Evolutionary conservation across 345 rosid species (phyloP).

Genomic region (Linum trigynum): DNA sequence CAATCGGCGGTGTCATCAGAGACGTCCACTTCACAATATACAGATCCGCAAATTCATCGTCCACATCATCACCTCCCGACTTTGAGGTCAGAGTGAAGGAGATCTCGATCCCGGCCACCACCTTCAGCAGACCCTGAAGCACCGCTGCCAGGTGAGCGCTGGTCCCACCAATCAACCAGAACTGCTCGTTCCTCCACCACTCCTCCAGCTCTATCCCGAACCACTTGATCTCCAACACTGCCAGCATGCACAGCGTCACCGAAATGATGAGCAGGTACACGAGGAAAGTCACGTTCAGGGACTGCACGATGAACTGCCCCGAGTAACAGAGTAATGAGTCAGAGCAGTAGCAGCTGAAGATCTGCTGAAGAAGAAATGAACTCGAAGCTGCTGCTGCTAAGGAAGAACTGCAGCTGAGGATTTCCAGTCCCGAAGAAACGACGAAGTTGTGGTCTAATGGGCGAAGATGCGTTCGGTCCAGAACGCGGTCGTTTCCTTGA

Average conservation of each 20-base stretch:
- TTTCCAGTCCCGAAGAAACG: no score
- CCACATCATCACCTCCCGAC: slow-evolving; percentile 78
- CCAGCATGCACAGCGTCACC: slow-evolving; percentile 65
- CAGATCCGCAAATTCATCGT: slow-evolving; percentile 91
- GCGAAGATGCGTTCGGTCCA: no score
- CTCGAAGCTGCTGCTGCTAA: no score
- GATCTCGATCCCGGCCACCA: slow-evolving; percentile 85
- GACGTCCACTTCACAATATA: slow-evolving; percentile 80
- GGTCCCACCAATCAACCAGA: slow-evolving; percentile 98
- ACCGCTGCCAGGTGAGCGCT: slow-evolving; percentile 97
- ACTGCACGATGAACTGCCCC: slow-evolving; percentile 86
- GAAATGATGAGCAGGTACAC: slow-evolving; percentile 72
- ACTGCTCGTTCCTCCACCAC: slow-evolving; percentile 99
- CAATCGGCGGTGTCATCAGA: slow-evolving; percentile 82
- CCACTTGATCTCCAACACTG: slow-evolving; percentile 92
- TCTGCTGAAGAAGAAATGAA: no score
- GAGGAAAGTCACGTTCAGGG: slow-evolving; percentile 77
- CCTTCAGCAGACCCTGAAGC: slow-evolving; percentile 83
- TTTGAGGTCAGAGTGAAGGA: slow-evolving; percentile 85
- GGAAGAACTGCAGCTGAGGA: no score
- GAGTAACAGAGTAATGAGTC: no score
- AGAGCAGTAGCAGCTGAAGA: no score
- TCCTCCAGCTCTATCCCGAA: slow-evolving; percentile 87
- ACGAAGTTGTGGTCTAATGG: no score
- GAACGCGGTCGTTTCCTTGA: no score